Evolutionary conservation across 2,329 filamentous ascomycete genomes (phyloP).

Genomic region (Penicillium thymicola): DNA sequence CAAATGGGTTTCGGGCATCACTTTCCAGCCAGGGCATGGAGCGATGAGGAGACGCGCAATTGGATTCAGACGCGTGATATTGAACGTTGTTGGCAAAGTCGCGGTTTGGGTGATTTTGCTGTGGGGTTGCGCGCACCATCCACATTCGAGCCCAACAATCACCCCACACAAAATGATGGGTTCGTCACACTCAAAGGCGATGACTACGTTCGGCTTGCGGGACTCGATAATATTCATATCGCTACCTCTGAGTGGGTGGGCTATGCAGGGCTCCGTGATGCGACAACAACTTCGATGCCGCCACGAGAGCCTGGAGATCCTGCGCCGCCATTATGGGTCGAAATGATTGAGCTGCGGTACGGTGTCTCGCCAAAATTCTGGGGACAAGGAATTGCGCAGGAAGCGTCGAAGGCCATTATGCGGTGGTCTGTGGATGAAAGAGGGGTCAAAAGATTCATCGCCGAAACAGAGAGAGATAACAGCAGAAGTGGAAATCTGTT

Average conservation of each 20-base stretch:
- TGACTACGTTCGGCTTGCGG: background rate
- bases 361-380: conserved; percentile 22
- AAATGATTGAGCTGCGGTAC: conserved; percentile 30
- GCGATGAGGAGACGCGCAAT: conserved; percentile 15
- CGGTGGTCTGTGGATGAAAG: conserved; percentile 18
- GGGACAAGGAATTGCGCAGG: conserved; percentile 24
- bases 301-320: conserved; percentile 9
- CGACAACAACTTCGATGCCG: conserved; percentile 19
- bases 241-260: conserved; percentile 17
- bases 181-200: background rate
- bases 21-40: conserved; percentile 17
- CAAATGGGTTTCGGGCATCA: conserved; percentile 19
- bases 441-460: conserved; percentile 24
- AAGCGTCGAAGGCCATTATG: conserved; percentile 22
- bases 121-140: conserved; percentile 11
- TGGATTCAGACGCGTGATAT: conserved; percentile 19
- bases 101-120: conserved; percentile 17
- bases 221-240: background rate
- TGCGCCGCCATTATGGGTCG: conserved; percentile 17
- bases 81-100: conserved; percentile 10
- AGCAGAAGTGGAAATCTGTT: conserved; percentile 20
- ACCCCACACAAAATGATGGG: background rate
- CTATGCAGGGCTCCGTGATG: conserved; percentile 23
- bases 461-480: conserved; percentile 27
- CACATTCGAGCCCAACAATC: background rate